These are phyloP conservation scores for Glomus cerebriforme DNA, from an alignment of 192 early-diverging fungal genomes.

Conservation along the genomic window DNA sequence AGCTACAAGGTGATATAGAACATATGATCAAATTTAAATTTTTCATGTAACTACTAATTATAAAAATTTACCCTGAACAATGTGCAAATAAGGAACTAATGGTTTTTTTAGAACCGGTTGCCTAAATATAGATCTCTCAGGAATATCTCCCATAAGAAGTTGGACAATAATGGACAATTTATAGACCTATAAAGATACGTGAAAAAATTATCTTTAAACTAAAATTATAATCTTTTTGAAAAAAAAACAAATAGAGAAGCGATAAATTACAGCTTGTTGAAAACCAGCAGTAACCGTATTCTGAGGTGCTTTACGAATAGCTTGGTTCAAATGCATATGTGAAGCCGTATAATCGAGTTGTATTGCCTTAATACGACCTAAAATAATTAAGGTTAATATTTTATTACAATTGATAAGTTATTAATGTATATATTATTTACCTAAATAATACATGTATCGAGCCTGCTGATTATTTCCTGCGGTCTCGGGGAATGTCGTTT, in stretches of 20 bases:
- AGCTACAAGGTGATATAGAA: conserved; percentile 47
- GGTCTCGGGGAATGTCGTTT: conserved; percentile 85
- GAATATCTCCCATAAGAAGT: conserved; percentile 98
- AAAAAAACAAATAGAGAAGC: background rate
- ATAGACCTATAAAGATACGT: conserved; percentile 60
- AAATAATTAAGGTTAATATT: background rate
- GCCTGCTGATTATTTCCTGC: conserved; percentile 94
- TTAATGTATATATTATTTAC: background rate
- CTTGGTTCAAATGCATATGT: conserved; percentile 86
- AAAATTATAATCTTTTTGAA: background rate
- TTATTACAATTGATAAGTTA: background rate
- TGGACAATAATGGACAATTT: conserved; percentile 98
- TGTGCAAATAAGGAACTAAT: conserved; percentile 89
- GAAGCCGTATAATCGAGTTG: conserved; percentile 96
- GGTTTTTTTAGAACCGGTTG: conserved; percentile 83
- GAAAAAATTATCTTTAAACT: background rate
- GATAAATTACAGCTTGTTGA: conserved; percentile 76
- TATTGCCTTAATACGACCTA: conserved; percentile 93
- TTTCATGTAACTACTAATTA: background rate
- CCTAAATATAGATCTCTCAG: conserved; percentile 91
- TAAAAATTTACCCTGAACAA: conserved; percentile 76
- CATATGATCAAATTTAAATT: background rate
- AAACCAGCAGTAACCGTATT: conserved; percentile 87
- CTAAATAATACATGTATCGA: conserved; percentile 92
- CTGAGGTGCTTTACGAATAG: conserved; percentile 94